phyloP scores from a whole-genome alignment of 306 rosid species.

The Fagus sylvatica region DNA sequence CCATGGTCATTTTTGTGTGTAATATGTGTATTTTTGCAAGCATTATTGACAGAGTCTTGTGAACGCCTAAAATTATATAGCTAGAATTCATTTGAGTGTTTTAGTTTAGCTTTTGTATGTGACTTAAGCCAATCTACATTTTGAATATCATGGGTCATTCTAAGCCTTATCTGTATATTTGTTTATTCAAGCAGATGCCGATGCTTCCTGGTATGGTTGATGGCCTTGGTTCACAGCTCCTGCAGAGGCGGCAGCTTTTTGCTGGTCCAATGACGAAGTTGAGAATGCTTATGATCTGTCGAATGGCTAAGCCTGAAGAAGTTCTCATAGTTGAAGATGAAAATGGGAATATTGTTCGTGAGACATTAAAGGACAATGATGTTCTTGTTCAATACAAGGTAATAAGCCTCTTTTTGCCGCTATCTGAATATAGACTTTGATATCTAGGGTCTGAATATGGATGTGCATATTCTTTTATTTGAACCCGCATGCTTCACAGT shows the following conservation, averaged over 20 bases:
- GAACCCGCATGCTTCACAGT: background rate
- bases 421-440: background rate
- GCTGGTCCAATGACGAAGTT: constrained; percentile 87
- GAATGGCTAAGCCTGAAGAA: constrained; percentile 99
- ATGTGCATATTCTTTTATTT: background rate
- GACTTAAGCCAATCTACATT: background rate
- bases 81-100: background rate
- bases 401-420: constrained; percentile 9
- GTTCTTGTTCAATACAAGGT: constrained; percentile 99
- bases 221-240: constrained; percentile 72
- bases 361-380: constrained; percentile 98
- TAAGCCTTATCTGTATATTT: constrained; percentile 5
- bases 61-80: background rate
- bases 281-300: constrained; percentile 95
- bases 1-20: background rate
- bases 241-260: constrained; percentile 89
- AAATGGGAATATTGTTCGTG: constrained; percentile 97
- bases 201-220: constrained; percentile 81
- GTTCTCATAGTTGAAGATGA: constrained; percentile 99
- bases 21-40: background rate
- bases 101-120: background rate
- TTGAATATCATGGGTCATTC: background rate
- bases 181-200: constrained; percentile 49
- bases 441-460: background rate
- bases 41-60: background rate